Conservation (phyloP, 2,329 filamentous ascomycete genomes). For the Teratosphaeria epicoccoides region DNA sequence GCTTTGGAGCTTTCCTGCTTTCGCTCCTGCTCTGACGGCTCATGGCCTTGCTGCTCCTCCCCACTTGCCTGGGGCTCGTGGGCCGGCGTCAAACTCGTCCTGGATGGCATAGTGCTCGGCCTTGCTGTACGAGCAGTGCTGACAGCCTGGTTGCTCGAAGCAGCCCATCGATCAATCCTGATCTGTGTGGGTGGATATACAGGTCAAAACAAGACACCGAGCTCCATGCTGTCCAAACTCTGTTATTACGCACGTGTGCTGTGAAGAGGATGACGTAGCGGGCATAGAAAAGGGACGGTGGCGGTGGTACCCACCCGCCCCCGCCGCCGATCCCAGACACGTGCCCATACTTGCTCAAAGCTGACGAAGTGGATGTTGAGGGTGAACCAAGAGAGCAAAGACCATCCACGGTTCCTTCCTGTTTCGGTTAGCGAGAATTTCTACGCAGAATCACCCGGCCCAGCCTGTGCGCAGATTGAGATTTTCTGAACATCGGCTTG, state of each 20-base stretch:
- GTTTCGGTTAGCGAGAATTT: not conserved
- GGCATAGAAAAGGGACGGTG: too few species aligned
- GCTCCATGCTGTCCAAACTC: not conserved
- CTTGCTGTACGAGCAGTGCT: too few species aligned
- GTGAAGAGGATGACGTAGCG: not conserved
- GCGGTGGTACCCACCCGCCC: not conserved
- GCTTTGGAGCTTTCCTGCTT: conserved; percentile 19
- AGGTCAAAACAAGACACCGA: not conserved
- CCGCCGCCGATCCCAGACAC: too few species aligned
- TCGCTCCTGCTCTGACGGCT: conserved; percentile 10
- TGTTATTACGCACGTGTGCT: not conserved
- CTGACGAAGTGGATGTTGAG: too few species aligned
- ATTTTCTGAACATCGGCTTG: too few species aligned
- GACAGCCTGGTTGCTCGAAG: too few species aligned
- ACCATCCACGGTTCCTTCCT: not conserved
- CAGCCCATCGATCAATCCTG: too few species aligned
- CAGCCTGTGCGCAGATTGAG: too few species aligned
- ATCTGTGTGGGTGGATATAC: too few species aligned
- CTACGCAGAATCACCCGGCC: too few species aligned
- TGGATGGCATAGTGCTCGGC: not conserved
- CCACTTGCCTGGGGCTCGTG: not conserved
- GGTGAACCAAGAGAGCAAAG: too few species aligned
- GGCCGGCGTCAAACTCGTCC: not conserved
- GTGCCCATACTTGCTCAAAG: too few species aligned
- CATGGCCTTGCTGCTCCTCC: not conserved